Percentiles rank a stretch among this genome's conserved stretches.
These are phyloP conservation scores for Botrytis fabae DNA, from an alignment of 2,329 filamentous ascomycete genomes.

Conservation along the genomic window DNA sequence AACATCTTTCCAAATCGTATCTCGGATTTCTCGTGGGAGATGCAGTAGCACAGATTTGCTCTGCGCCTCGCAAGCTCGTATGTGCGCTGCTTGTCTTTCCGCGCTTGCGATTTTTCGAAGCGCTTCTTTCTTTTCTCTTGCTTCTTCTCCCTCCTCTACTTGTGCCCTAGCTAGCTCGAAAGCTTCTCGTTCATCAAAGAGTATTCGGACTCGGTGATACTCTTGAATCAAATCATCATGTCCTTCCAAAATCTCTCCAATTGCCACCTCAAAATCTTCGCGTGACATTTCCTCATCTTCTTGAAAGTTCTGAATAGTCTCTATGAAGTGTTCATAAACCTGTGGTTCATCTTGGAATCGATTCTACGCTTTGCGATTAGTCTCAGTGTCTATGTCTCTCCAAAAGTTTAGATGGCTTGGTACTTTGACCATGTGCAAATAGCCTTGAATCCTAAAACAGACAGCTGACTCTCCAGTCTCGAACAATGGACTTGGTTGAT, in stretches of 20 bases:
- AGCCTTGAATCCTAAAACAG: not conserved
- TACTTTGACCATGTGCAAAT: not conserved
- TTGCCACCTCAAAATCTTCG: not conserved
- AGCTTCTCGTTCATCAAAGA: not conserved
- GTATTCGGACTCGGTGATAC: not conserved
- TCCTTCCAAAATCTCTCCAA: not conserved
- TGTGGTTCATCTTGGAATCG: not conserved
- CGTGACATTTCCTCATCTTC: not conserved
- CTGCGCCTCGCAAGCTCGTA: slow-evolving; percentile 16
- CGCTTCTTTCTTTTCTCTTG: not conserved
- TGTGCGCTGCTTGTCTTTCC: not conserved
- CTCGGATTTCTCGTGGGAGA: slow-evolving; percentile 25
- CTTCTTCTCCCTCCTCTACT: not conserved
- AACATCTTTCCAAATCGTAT: slow-evolving; percentile 29
- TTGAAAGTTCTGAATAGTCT: not conserved
- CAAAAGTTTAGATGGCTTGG: not conserved
- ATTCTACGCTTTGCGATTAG: not conserved
- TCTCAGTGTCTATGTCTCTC: not conserved
- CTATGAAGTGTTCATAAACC: not conserved
- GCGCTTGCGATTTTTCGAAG: not conserved
- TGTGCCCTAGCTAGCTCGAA: not conserved
- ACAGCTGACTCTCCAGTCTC: not conserved
- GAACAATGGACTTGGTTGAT: not conserved
- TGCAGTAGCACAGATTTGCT: not conserved
- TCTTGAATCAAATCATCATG: slow-evolving; percentile 9